phyloP scores from a whole-genome alignment of 306 rosid genomes.

The Gynostemma pentaphyllum region DNA sequence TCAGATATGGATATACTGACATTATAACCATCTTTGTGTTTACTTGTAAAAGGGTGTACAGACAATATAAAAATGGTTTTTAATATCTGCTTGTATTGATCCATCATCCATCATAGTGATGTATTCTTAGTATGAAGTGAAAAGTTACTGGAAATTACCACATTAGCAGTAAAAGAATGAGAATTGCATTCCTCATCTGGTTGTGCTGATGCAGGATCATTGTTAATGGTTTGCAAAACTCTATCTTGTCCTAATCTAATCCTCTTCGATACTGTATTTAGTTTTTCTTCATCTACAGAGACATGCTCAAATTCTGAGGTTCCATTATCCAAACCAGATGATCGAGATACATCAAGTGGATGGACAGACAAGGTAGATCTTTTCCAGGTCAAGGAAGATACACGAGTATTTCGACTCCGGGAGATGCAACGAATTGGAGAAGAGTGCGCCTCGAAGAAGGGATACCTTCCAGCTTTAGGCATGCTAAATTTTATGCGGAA shows the following conservation, averaged over 20 bases:
- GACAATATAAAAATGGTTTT: no score
- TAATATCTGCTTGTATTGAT: not conserved
- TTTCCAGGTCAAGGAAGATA: conserved; percentile 51
- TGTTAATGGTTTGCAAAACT: conserved; percentile 32
- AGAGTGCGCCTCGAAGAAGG: conserved; percentile 52
- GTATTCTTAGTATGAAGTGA: not conserved
- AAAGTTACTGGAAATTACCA: conserved; percentile 26
- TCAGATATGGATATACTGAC: no score
- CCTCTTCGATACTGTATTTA: conserved; percentile 44
- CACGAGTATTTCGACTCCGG: conserved; percentile 49
- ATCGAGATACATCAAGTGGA: conserved; percentile 26
- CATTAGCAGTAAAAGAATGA: conserved; percentile 35
- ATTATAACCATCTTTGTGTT: not conserved
- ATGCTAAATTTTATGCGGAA: conserved; percentile 59
- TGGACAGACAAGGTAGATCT: conserved; percentile 40
- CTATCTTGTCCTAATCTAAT: conserved; percentile 57
- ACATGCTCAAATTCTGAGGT: conserved; percentile 30
- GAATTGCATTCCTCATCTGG: conserved; percentile 66
- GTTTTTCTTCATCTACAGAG: conserved; percentile 33
- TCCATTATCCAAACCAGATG: conserved; percentile 34
- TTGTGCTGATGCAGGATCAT: conserved; percentile 27
- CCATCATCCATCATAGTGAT: not conserved
- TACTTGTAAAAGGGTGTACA: not conserved
- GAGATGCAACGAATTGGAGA: conserved; percentile 84
- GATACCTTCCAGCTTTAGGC: conserved; percentile 42